These are phyloP conservation scores for Haematococcus lacustris DNA, from an alignment of 139 green algal genomes.

Conservation along the genomic window DNA sequence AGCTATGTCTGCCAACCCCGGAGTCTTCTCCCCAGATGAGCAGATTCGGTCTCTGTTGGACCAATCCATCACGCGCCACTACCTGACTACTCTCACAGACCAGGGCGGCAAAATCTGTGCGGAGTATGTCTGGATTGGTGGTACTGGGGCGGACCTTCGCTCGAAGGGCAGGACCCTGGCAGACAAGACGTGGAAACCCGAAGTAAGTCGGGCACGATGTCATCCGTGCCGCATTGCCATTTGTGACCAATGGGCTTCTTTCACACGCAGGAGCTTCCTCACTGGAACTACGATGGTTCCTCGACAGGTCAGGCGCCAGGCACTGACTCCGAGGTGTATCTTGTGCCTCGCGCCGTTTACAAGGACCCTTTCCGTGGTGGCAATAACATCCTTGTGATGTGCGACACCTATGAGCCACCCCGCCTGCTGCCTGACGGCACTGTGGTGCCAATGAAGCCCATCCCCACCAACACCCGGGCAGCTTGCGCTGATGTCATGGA, in stretches of 20 bases:
- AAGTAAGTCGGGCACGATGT: no score
- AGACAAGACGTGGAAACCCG: conserved; percentile 36
- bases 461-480: conserved; percentile 91
- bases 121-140: conserved; percentile 92
- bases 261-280: conserved; percentile 63
- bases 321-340: conserved; percentile 78
- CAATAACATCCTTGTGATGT: conserved; percentile 95
- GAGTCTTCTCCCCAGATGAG: conserved; percentile 30
- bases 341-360: conserved; percentile 71
- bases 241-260: background rate
- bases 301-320: conserved; percentile 88
- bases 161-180: conserved; percentile 58
- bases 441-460: conserved; percentile 51
- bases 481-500: conserved; percentile 56
- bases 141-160: conserved; percentile 67
- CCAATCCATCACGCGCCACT: conserved; percentile 47
- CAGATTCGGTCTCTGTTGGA: conserved; percentile 38
- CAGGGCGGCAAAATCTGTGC: conserved; percentile 61
- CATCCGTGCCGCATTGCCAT: no score
- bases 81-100: conserved; percentile 31
- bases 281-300: conserved; percentile 96
- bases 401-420: conserved; percentile 86
- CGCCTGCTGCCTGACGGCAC: conserved; percentile 56
- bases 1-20: no score
- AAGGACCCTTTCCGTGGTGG: conserved; percentile 38